Evolutionary conservation across 768 basidiomycete species (phyloP).

Genomic region (Coprinopsis cinerea): DNA sequence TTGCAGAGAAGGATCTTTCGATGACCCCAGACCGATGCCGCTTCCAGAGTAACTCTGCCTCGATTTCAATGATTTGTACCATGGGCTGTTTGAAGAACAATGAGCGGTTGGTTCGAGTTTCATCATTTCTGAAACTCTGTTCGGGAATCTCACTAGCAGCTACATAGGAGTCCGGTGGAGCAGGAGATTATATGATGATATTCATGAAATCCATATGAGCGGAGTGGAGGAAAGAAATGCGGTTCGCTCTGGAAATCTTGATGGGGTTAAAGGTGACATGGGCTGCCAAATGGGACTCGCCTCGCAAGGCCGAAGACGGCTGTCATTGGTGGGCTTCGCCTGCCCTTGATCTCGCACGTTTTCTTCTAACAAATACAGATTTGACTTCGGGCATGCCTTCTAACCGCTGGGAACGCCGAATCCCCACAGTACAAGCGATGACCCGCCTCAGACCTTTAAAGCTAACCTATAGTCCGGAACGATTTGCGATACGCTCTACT

Average conservation of each 20-base stretch:
- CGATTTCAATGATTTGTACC: not conserved
- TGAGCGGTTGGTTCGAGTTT: not conserved
- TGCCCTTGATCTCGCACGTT: not conserved
- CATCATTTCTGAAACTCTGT: too few relatives aligned
- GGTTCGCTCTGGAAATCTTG: not conserved
- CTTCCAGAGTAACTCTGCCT: not conserved
- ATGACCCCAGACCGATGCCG: conserved; percentile 1
- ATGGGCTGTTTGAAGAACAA: not conserved
- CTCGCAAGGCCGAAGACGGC: not conserved
- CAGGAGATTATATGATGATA: too few relatives aligned
- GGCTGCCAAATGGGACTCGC: not conserved
- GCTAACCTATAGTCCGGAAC: not conserved
- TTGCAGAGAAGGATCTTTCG: not conserved
- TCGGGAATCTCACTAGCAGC: too few relatives aligned
- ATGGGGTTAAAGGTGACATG: not conserved
- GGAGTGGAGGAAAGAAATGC: not conserved
- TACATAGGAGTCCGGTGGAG: too few relatives aligned
- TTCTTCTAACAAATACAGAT: conserved; percentile 1
- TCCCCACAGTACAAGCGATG: not conserved
- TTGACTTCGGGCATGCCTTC: conserved; percentile 6
- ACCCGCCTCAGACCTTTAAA: conserved; percentile 2
- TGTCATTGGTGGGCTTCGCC: not conserved
- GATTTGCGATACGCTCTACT: not conserved
- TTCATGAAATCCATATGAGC: too few relatives aligned
- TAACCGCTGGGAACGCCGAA: conserved; percentile 6